Conservation (phyloP, 192 early-diverging fungal species). For the Podochytrium sp. region DNA sequence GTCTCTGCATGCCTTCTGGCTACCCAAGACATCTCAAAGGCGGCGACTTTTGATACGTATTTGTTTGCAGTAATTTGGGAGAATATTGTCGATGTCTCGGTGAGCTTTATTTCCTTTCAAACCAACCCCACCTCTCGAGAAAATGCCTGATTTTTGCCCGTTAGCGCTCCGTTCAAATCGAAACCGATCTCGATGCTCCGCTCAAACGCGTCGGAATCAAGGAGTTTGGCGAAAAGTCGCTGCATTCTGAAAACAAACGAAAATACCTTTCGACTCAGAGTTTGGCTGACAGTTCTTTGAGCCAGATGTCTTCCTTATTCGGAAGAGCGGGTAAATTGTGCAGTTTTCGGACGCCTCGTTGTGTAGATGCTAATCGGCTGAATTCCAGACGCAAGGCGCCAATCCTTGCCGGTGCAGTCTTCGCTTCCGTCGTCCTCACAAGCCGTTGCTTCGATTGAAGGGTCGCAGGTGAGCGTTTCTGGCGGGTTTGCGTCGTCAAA, state of each 20-base stretch:
- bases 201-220: slow-evolving; percentile 27
- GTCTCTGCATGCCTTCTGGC: slow-evolving; percentile 10
- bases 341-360: neutral
- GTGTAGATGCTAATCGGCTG: neutral
- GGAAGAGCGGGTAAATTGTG: neutral
- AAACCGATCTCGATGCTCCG: slow-evolving; percentile 33
- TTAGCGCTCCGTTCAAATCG: too few species aligned
- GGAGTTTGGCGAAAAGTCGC: slow-evolving; percentile 29
- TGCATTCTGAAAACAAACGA: neutral
- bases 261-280: slow-evolving; percentile 63
- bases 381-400: neutral
- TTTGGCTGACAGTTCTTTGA: slow-evolving; percentile 63
- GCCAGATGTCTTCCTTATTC: slow-evolving; percentile 47
- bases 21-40: slow-evolving; percentile 21
- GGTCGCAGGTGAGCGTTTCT: neutral
- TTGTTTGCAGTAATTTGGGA: slow-evolving; percentile 67
- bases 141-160: too few species aligned
- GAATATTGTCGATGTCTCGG: slow-evolving; percentile 59
- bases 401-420: neutral
- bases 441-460: neutral
- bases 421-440: neutral
- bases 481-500: neutral
- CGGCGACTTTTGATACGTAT: slow-evolving; percentile 55
- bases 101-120: slow-evolving; percentile 14
- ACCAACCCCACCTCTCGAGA: too few species aligned